These are phyloP conservation scores for Kuraishia ogatae DNA, from an alignment of 805 yeast genomes.

Conservation along the genomic window DNA sequence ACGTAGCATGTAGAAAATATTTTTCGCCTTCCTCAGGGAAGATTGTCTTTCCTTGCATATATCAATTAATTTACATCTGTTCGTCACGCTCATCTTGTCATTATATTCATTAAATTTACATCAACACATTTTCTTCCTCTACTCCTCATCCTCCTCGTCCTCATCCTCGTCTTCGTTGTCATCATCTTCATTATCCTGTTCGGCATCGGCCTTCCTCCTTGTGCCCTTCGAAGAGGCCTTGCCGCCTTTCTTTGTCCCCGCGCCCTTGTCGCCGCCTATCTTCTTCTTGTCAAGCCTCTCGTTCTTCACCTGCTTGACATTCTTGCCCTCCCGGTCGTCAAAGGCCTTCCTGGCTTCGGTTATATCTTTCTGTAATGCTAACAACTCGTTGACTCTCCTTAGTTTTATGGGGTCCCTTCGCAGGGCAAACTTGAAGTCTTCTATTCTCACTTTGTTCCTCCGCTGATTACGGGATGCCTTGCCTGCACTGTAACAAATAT, in stretches of 20 bases:
- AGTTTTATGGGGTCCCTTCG: conserved; percentile 58
- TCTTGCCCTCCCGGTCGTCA: conserved; percentile 49
- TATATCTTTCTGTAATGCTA: conserved; percentile 50
- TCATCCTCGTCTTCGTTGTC: conserved; percentile 11
- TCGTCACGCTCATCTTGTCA: too few species aligned
- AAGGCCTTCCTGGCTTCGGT: conserved; percentile 60
- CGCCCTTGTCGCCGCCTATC: conserved; percentile 4
- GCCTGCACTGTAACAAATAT: conserved; percentile 41
- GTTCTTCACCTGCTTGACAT: conserved; percentile 17
- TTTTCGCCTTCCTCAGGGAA: too few species aligned
- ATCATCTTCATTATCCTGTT: conserved; percentile 4
- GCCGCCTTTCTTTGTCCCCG: conserved; percentile 4
- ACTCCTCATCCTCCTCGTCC: conserved; percentile 3
- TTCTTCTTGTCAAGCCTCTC: conserved; percentile 1
- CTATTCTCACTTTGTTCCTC: conserved; percentile 58
- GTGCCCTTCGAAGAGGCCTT: too few species aligned
- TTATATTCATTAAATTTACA: neutral
- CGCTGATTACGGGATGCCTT: conserved; percentile 38
- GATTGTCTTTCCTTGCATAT: too few species aligned
- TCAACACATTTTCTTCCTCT: neutral
- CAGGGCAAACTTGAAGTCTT: conserved; percentile 64
- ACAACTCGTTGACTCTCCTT: conserved; percentile 61
- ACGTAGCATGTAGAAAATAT: too few species aligned
- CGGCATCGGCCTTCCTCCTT: neutral
- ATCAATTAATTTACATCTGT: too few species aligned